phyloP scores from a whole-genome alignment of 805 yeast genomes.

The Kodamaea nitidulidarum region DNA sequence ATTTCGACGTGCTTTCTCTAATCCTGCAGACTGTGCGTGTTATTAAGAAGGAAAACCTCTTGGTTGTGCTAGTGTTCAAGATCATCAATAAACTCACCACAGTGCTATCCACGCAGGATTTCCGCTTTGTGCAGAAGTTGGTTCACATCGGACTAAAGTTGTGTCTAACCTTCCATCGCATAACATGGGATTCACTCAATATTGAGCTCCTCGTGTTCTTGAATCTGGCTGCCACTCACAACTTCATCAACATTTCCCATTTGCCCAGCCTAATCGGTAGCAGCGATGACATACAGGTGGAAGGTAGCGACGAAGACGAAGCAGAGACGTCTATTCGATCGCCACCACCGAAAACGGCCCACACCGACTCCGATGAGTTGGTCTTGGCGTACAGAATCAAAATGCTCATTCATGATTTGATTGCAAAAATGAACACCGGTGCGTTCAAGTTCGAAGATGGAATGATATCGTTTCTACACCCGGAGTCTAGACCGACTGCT shows the following conservation, averaged over 20 bases:
- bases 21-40: slow-evolving; percentile 14
- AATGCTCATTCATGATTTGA: slow-evolving; percentile 20
- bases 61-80: slow-evolving; percentile 27
- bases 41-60: slow-evolving; percentile 22
- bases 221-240: slow-evolving; percentile 37
- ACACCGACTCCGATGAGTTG: slow-evolving; percentile 3
- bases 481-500: no score
- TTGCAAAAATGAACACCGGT: slow-evolving; percentile 14
- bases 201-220: slow-evolving; percentile 44
- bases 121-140: slow-evolving; percentile 33
- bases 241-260: slow-evolving; percentile 27
- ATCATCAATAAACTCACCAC: slow-evolving; percentile 45
- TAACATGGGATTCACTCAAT: slow-evolving; percentile 41
- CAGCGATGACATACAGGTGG: slow-evolving; percentile 8
- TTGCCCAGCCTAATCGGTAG: slow-evolving; percentile 26
- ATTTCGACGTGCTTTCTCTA: slow-evolving; percentile 18
- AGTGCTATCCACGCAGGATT: slow-evolving; percentile 38
- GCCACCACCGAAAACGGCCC: slow-evolving; percentile 1
- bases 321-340: slow-evolving; percentile 11
- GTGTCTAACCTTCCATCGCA: slow-evolving; percentile 30
- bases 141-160: slow-evolving; percentile 37
- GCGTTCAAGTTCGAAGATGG: slow-evolving; percentile 11
- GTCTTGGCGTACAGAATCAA: slow-evolving; percentile 18
- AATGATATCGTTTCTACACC: no score
- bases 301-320: slow-evolving; percentile 4